Base-by-base conservation (phyloP, 805 yeast species). In the Spencermartinsiella europaea region DNA sequence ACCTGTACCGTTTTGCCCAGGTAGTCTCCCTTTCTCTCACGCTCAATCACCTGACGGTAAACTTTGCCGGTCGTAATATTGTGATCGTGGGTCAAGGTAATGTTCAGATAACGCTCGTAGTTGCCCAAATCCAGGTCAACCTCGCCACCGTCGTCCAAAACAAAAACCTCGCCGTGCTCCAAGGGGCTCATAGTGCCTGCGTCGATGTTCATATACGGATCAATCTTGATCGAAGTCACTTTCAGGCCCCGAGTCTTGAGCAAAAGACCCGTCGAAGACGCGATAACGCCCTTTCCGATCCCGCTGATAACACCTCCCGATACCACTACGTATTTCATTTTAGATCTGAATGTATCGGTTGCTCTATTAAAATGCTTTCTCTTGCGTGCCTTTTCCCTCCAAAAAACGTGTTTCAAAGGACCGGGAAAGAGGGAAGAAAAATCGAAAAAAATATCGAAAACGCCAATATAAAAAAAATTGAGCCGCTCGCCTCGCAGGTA, bases 301-400 rank as follows among this genome's bases (percentile, higher is more conserved):
- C 99, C 99, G 60, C 96, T 86, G 59, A 93, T 93, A 60, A 93
- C 99, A 79, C 99, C 99, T 68, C 99, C 99, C 49, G 98, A 90
- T 40, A 93, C 99, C 62, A 93, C 95, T 62, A 93, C 98, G 96
- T 89, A 93, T 72, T 93, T 93, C 98, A 93, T 91, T 46, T n/a
- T 48, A 21, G 38, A 25, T 14, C n/a, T n/a, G n/a, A n/a, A n/a
- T n/a, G n/a, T n/a, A n/a, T 12, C 7, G n/a, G n/a, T n/a, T n/a
- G n/a, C n/a, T 28, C 34, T 28, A 28, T n/a, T 28, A 14, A 14
- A 28, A 28, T 28, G n/a, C 34, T 28, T 28, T 14, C 14, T 28
- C 14, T 28, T 28, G 34, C 14, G n/a, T n/a, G n/a, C n/a, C n/a
- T n/a, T n/a, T n/a, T n/a, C n/a, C n/a, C n/a, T n/a, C n/a, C n/a